Conservation (phyloP, 768 basidiomycete genomes). For the Fistulinella prunicolor region DNA sequence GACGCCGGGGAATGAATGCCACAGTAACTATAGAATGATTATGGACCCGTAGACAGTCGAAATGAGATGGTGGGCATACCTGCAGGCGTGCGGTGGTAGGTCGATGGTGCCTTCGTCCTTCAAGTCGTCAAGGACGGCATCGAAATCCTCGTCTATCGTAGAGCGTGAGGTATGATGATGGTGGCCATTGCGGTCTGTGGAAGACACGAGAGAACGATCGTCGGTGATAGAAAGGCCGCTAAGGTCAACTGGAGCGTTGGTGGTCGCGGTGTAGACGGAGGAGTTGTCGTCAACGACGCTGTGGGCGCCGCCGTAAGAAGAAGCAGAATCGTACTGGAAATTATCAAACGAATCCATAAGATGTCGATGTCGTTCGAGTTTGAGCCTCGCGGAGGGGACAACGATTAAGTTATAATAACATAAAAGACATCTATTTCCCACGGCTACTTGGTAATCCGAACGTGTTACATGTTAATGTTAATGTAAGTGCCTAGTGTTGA, state of each 20-base stretch:
- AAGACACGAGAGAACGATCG: slow-evolving; percentile 46
- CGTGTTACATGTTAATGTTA: neutral
- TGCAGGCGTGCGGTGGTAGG: slow-evolving; percentile 93
- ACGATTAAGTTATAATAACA: slow-evolving; percentile 4
- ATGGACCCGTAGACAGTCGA: slow-evolving; percentile 4
- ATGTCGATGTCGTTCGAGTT: slow-evolving; percentile 25
- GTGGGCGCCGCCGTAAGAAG: slow-evolving; percentile 68
- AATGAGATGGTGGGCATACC: slow-evolving; percentile 46
- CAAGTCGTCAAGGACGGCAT: slow-evolving; percentile 84
- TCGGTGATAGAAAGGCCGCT: slow-evolving; percentile 67
- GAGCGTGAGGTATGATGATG: slow-evolving; percentile 34
- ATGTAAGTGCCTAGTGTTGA: neutral
- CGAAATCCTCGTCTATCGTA: slow-evolving; percentile 78
- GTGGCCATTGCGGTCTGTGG: slow-evolving; percentile 39
- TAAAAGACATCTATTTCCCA: slow-evolving; percentile 27
- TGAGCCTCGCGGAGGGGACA: neutral
- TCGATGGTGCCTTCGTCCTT: slow-evolving; percentile 79
- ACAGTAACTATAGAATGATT: slow-evolving; percentile 68
- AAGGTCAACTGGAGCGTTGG: slow-evolving; percentile 59
- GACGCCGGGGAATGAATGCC: slow-evolving; percentile 97
- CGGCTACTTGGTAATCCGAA: slow-evolving; percentile 13
- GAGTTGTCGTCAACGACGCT: slow-evolving; percentile 77
- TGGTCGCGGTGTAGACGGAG: slow-evolving; percentile 75
- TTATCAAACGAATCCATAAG: slow-evolving; percentile 86
- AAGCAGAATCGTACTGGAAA: slow-evolving; percentile 81